These are phyloP conservation scores for Coemansia sp. DNA, from an alignment of 192 early-diverging fungal genomes.

Conservation along the genomic window DNA sequence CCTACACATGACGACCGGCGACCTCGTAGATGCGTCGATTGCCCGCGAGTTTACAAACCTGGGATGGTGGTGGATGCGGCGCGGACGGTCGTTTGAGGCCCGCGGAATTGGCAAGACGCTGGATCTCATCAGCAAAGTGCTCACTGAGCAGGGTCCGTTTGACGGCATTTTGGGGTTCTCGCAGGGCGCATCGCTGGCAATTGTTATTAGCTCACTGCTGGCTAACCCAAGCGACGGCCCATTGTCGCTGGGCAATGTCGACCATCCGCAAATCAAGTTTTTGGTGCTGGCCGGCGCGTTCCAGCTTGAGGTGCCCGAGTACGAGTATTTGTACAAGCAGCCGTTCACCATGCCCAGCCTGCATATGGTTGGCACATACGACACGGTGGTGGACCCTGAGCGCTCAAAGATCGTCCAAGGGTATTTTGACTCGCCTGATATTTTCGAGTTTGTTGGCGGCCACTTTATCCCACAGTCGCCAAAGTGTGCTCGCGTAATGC, in stretches of 20 bases:
- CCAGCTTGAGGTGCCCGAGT: conserved; percentile 20
- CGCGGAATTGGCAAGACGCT: conserved; percentile 36
- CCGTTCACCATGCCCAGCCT: conserved; percentile 23
- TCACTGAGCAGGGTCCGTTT: conserved; percentile 50
- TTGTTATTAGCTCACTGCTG: conserved; percentile 29
- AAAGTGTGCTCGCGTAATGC: conserved; percentile 30
- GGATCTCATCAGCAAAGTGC: conserved; percentile 15
- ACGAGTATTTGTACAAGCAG: conserved; percentile 22
- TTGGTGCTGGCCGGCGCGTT: conserved; percentile 40
- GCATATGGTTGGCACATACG: conserved; percentile 42
- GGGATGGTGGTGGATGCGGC: conserved; percentile 51
- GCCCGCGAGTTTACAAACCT: conserved; percentile 38
- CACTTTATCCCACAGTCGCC: conserved; percentile 50
- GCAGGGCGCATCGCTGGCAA: conserved; percentile 40
- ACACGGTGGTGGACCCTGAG: conserved; percentile 35
- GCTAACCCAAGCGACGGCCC: conserved; percentile 10
- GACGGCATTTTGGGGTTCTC: conserved; percentile 52
- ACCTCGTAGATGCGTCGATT: conserved; percentile 6
- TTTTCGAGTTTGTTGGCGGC: conserved; percentile 51
- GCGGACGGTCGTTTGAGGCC: conserved; percentile 28
- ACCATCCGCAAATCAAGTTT: conserved; percentile 46
- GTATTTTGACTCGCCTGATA: conserved; percentile 23
- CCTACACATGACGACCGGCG: conserved; percentile 29
- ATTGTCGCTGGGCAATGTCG: conserved; percentile 19
- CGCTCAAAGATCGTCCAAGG: conserved; percentile 16